phyloP scores from a whole-genome alignment of 495 filamentous ascomycete genomes.

The Penicillium dipodomyicola region DNA sequence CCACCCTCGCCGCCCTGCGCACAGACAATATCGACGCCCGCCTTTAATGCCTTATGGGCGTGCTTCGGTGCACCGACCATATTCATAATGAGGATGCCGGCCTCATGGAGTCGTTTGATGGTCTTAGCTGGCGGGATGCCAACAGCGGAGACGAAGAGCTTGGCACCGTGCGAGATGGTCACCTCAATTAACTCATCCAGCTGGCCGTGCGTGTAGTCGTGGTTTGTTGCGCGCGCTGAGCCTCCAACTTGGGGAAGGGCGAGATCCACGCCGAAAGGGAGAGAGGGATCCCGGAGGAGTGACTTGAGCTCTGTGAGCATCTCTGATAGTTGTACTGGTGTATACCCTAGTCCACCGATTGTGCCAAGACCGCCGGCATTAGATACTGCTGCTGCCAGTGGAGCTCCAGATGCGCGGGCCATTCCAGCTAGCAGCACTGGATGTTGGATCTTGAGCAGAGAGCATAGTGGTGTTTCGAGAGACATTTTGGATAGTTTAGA shows the following conservation, averaged over 20 bases:
- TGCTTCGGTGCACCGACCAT: slow-evolving; percentile 94
- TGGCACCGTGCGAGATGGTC: slow-evolving; percentile 71
- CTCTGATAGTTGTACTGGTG: slow-evolving; percentile 68
- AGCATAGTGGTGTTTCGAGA: slow-evolving; percentile 72
- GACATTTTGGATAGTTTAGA: slow-evolving; percentile 34
- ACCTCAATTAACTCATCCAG: slow-evolving; percentile 81
- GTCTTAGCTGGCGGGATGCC: slow-evolving; percentile 71
- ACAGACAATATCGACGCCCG: slow-evolving; percentile 82
- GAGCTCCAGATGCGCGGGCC: slow-evolving; percentile 74
- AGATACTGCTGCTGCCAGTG: slow-evolving; percentile 79
- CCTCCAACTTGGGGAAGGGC: slow-evolving; percentile 83
- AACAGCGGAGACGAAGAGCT: slow-evolving; percentile 78
- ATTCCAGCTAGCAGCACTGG: slow-evolving; percentile 87
- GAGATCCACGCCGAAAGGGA: slow-evolving; percentile 86
- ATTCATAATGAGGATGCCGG: slow-evolving; percentile 82
- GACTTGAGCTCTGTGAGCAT: slow-evolving; percentile 83
- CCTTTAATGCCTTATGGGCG: slow-evolving; percentile 75
- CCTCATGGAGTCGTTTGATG: slow-evolving; percentile 68
- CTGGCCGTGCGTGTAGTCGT: slow-evolving; percentile 85
- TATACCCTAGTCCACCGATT: slow-evolving; percentile 84
- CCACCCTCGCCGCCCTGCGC: slow-evolving; percentile 79
- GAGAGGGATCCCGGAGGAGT: slow-evolving; percentile 55
- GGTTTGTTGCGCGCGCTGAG: slow-evolving; percentile 76
- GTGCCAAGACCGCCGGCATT: slow-evolving; percentile 86
- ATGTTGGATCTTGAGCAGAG: slow-evolving; percentile 71